A percentile compares a stretch with the other conserved stretches of the same genome.
Conservation (phyloP, 441 rosid species). For the Macaranga tanarius region DNA sequence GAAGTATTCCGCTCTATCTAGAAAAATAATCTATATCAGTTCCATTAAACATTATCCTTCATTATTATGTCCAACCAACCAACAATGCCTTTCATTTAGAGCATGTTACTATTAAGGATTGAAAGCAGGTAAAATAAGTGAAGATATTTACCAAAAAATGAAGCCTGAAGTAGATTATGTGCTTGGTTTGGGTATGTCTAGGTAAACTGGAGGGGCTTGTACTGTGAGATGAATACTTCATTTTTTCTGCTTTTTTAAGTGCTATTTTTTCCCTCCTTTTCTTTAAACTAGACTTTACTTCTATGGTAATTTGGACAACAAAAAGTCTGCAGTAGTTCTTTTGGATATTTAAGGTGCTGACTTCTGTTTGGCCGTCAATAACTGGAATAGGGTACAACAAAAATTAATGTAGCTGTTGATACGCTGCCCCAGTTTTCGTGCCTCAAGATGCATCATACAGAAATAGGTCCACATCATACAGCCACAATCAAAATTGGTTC, state of each 20-base stretch:
- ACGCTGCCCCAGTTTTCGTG: slow-evolving; percentile 70
- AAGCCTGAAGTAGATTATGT: background rate
- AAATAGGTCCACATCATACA: slow-evolving; percentile 73
- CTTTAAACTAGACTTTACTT: background rate
- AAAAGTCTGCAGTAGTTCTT: background rate
- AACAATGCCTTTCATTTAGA: background rate
- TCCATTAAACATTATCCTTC: too few relatives aligned
- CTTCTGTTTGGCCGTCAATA: background rate
- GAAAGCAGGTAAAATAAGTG: background rate
- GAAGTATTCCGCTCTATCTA: too few relatives aligned
- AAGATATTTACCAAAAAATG: background rate
- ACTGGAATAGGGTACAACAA: slow-evolving; percentile 74
- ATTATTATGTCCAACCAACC: too few relatives aligned
- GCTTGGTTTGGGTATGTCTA: background rate
- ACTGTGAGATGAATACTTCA: background rate
- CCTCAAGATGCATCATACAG: slow-evolving; percentile 55
- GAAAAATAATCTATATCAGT: too few relatives aligned
- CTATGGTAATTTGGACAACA: background rate
- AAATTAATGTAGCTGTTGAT: slow-evolving; percentile 81
- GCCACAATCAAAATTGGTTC: slow-evolving; percentile 91
- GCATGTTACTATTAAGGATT: background rate
- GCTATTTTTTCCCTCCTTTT: background rate
- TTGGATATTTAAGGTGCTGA: background rate
- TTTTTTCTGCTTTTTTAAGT: background rate
- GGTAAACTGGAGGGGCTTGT: background rate